Evolutionary conservation across 1,139 yeast genomes (phyloP).

Genomic region (Scheffersomyces quercinus): DNA sequence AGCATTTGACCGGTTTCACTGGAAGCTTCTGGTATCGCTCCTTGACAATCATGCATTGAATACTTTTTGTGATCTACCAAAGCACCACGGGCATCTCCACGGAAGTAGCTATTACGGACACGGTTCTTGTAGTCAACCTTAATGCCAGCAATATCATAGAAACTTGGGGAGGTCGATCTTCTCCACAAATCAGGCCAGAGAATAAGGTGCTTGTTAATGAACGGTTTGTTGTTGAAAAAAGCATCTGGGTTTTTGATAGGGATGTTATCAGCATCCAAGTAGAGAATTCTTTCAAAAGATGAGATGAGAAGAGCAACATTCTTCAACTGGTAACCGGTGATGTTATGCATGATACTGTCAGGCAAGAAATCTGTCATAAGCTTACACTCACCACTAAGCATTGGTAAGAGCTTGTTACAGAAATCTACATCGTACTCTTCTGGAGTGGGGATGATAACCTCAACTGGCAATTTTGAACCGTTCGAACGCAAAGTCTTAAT

Average conservation of each 20-base stretch:
- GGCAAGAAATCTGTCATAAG: slow-evolving; percentile 30
- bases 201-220: slow-evolving; percentile 13
- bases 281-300: slow-evolving; percentile 21
- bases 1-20: slow-evolving; percentile 40
- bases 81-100: slow-evolving; percentile 17
- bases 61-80: slow-evolving; percentile 14
- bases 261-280: slow-evolving; percentile 24
- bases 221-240: slow-evolving; percentile 14
- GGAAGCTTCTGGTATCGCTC: slow-evolving; percentile 29
- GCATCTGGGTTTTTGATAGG: slow-evolving; percentile 21
- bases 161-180: slow-evolving; percentile 17
- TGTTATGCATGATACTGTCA: slow-evolving; percentile 11
- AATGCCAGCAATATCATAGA: slow-evolving; percentile 19
- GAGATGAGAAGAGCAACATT: slow-evolving; percentile 20
- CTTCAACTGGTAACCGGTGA: slow-evolving; percentile 20
- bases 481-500: slow-evolving; percentile 19
- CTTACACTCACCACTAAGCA: slow-evolving; percentile 20
- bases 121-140: slow-evolving; percentile 10
- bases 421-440: slow-evolving; percentile 20
- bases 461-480: slow-evolving; percentile 20
- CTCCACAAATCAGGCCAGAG: slow-evolving; percentile 29
- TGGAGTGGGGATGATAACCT: slow-evolving; percentile 15
- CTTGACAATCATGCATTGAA: slow-evolving; percentile 33
- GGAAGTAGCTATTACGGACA: slow-evolving; percentile 13
- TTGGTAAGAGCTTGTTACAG: slow-evolving; percentile 17